Evolutionary conservation across 73 alveolate species (phyloP).

Genomic region (Tetrahymena elliotti): DNA sequence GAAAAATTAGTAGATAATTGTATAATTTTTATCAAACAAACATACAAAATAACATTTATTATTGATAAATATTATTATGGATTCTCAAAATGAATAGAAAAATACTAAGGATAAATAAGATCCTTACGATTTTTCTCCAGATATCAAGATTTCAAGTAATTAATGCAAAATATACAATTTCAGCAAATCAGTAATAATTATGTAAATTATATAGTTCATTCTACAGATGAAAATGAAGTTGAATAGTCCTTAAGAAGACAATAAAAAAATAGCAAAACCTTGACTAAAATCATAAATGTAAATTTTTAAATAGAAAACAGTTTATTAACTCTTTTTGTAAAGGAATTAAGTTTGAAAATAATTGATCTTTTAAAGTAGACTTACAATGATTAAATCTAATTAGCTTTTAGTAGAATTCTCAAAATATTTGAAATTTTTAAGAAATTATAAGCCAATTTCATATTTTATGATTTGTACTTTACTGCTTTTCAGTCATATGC

Average conservation of each 20-base stretch:
- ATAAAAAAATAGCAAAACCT: not conserved
- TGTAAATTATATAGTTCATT: not conserved
- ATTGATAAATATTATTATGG: too few species aligned
- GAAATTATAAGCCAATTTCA: not conserved
- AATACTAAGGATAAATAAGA: not conserved
- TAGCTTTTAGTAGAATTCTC: not conserved
- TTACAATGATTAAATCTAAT: not conserved
- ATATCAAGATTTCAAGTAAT: not conserved
- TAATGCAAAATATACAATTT: not conserved
- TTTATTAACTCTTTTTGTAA: not conserved
- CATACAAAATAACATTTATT: too few species aligned
- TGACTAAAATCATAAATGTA: not conserved
- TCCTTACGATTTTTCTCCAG: not conserved
- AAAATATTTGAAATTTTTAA: not conserved
- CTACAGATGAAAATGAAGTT: not conserved
- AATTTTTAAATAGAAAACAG: not conserved
- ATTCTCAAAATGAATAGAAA: not conserved
- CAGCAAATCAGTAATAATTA: not conserved
- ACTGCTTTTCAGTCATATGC: not conserved
- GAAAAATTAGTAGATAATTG: not conserved
- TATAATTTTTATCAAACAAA: too few species aligned
- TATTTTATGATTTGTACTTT: not conserved
- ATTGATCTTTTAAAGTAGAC: not conserved
- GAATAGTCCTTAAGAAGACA: not conserved
- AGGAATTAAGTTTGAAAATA: not conserved